Evolutionary conservation across 768 basidiomycete genomes (phyloP).

Genomic region (Lactarius deliciosus): DNA sequence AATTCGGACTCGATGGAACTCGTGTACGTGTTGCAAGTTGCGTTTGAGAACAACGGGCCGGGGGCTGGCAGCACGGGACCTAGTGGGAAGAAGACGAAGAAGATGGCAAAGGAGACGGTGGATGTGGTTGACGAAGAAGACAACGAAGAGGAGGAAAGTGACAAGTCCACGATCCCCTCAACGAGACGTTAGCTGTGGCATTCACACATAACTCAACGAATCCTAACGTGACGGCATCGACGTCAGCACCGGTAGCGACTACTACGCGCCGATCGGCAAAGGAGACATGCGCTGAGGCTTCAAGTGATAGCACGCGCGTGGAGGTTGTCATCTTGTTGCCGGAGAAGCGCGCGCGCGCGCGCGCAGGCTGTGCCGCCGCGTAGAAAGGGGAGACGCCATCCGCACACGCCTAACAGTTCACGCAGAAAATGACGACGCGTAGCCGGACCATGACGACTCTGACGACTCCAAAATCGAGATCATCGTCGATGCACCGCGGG

Average conservation of each 20-base stretch:
- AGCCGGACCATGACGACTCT: background rate
- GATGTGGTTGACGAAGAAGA: background rate
- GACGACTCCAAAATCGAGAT: conserved; percentile 5
- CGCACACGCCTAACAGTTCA: background rate
- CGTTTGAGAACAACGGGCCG: conserved; percentile 15
- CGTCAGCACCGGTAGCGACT: background rate
- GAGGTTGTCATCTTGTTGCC: background rate
- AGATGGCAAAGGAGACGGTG: background rate
- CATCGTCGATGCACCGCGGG: background rate
- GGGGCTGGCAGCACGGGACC: background rate
- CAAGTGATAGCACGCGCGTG: background rate
- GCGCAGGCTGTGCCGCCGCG: background rate
- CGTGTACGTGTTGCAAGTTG: conserved; percentile 7
- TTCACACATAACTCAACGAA: conserved; percentile 20
- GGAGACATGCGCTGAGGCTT: no score
- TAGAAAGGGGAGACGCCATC: background rate
- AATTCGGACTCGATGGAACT: background rate
- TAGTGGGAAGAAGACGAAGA: background rate
- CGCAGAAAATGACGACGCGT: conserved; percentile 9
- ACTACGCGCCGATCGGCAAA: background rate
- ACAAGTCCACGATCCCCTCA: background rate
- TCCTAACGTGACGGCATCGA: background rate
- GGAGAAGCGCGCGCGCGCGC: background rate
- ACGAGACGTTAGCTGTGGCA: conserved; percentile 6
- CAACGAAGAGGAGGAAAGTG: background rate